Percentiles rank a stretch among this genome's conserved stretches.
Conservation (phyloP, 495 filamentous ascomycete genomes). For the Pyronema domesticum region DNA sequence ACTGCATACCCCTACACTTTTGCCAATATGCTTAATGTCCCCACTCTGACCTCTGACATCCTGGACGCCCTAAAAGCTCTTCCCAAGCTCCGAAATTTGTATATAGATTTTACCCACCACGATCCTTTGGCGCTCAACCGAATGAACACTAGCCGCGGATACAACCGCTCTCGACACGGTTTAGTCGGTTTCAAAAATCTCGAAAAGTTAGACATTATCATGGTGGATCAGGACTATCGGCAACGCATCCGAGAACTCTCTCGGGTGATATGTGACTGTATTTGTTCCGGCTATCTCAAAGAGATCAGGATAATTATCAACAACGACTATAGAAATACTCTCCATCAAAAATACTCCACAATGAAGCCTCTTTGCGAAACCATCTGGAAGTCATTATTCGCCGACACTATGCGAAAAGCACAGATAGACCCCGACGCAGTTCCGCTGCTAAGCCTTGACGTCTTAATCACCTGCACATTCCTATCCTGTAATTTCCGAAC, state of each 20-base stretch:
- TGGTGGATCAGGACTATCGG: neutral
- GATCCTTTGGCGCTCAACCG: slow-evolving; percentile 5
- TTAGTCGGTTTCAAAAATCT: slow-evolving; percentile 13
- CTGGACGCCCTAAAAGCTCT: slow-evolving; percentile 4
- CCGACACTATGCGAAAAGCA: neutral
- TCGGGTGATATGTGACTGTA: slow-evolving; percentile 7
- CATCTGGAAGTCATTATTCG: slow-evolving; percentile 12
- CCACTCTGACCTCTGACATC: slow-evolving; percentile 3
- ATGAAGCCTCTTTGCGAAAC: slow-evolving; percentile 5
- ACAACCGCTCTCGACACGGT: slow-evolving; percentile 1
- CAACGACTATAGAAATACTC: neutral
- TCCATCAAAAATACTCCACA: neutral
- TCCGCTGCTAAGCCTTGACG: neutral
- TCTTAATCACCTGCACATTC: neutral
- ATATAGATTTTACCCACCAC: slow-evolving; percentile 6
- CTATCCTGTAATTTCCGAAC: neutral
- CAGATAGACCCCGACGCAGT: no score
- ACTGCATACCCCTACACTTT: neutral
- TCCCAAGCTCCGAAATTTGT: slow-evolving; percentile 7
- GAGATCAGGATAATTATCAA: neutral
- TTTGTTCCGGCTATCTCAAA: neutral
- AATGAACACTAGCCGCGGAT: neutral
- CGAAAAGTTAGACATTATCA: slow-evolving; percentile 8
- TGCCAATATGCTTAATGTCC: neutral
- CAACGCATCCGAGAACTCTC: slow-evolving; percentile 8